Percentiles rank a stretch among this genome's conserved stretches.
phyloP scores from a whole-genome alignment of 257 asterid genomes.

The Hygrophila difformis region DNA sequence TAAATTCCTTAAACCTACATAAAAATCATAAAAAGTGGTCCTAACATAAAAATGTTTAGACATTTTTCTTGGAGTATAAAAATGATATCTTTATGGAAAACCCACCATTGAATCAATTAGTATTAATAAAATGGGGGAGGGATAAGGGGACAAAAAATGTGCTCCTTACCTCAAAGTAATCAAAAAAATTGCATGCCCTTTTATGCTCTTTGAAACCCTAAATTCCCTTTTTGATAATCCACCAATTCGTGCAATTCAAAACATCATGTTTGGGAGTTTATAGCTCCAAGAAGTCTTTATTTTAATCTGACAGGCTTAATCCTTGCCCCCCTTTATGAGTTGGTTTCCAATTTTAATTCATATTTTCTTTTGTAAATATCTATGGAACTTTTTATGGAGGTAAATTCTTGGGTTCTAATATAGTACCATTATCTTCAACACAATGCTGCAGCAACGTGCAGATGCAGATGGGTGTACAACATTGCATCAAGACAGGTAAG shows the following conservation, averaged over 20 bases:
- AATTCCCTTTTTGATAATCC: background rate
- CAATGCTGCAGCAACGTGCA: constrained; percentile 9
- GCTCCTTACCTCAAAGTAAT: constrained; percentile 21
- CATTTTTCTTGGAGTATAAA: constrained; percentile 14
- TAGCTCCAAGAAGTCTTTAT: constrained; percentile 22
- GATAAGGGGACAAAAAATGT: constrained; percentile 23
- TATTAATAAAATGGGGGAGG: constrained; percentile 17
- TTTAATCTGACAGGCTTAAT: constrained; percentile 29
- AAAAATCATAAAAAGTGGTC: too few species aligned
- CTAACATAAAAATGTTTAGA: too few species aligned
- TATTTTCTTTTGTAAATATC: constrained; percentile 1
- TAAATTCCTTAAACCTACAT: background rate
- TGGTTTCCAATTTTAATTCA: background rate
- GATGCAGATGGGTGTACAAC: constrained; percentile 6
- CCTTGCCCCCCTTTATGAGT: constrained; percentile 24
- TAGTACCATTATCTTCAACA: background rate
- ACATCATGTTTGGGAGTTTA: constrained; percentile 35
- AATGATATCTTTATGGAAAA: constrained; percentile 14
- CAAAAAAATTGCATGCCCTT: constrained; percentile 34
- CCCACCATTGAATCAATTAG: constrained; percentile 9
- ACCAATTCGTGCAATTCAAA: constrained; percentile 29
- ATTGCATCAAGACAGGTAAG: constrained; percentile 1
- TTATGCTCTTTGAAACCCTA: constrained; percentile 24
- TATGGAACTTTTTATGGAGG: too few species aligned
- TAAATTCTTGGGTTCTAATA: background rate